Conservation (phyloP, 495 filamentous ascomycete species). For the Daldinia concentrica region DNA sequence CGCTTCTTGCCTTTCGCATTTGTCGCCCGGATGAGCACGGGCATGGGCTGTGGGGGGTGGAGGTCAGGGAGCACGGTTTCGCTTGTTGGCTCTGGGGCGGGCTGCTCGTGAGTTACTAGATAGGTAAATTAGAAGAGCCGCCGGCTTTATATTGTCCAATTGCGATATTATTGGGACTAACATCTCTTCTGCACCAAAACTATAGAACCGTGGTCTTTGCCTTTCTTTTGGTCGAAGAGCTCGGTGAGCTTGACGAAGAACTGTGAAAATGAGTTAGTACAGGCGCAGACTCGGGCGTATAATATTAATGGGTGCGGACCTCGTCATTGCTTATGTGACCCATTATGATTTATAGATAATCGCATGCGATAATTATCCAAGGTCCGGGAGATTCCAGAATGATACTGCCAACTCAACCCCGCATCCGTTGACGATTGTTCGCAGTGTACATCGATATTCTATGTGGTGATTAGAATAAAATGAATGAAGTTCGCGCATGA, state of each 20-base stretch:
- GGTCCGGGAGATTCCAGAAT: not conserved
- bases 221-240: conserved; percentile 75
- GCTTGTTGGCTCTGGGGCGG: conserved; percentile 42
- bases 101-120: conserved; percentile 50
- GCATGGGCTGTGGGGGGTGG: conserved; percentile 63
- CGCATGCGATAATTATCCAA: not conserved
- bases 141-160: conserved; percentile 13
- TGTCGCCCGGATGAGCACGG: conserved; percentile 84
- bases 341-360: conserved; percentile 25
- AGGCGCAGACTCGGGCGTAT: conserved; percentile 14
- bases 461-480: conserved; percentile 9
- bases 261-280: conserved; percentile 55
- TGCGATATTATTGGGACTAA: conserved; percentile 49
- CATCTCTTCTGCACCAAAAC: conserved; percentile 86
- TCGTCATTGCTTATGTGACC: conserved; percentile 76
- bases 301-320: conserved; percentile 54
- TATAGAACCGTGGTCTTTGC: conserved; percentile 78
- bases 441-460: not conserved
- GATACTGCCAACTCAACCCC: conserved; percentile 1
- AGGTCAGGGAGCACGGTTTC: conserved; percentile 62
- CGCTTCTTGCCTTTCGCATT: conserved; percentile 71
- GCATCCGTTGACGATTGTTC: conserved; percentile 14
- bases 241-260: conserved; percentile 83
- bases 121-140: conserved; percentile 31
- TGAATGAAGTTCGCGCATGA: conserved; percentile 7